Evolutionary conservation across 2,329 filamentous ascomycete genomes (phyloP).

Genomic region (Teratosphaeriaceae sp.): DNA sequence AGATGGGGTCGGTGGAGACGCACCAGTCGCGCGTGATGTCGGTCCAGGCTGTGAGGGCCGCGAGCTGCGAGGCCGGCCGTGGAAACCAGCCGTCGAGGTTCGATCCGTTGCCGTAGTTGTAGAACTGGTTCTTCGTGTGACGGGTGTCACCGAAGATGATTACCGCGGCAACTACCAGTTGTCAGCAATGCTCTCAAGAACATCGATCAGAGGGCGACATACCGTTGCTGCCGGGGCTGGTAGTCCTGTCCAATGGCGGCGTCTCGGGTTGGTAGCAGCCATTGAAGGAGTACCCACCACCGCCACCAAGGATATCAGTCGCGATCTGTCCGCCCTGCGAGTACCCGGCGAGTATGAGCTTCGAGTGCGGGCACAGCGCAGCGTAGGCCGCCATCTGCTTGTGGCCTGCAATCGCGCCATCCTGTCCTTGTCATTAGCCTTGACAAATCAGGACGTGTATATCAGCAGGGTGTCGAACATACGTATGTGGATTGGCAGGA

Average conservation of each 20-base stretch:
- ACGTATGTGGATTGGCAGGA: slow-evolving; percentile 15
- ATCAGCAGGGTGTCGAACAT: no score
- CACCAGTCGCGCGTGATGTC: slow-evolving; percentile 28
- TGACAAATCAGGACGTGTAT: no score
- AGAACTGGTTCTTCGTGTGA: slow-evolving; percentile 13
- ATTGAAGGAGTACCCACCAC: slow-evolving; percentile 11
- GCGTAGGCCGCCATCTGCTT: slow-evolving; percentile 13
- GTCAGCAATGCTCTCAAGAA: background rate
- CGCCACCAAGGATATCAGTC: slow-evolving; percentile 14
- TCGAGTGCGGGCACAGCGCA: slow-evolving; percentile 15
- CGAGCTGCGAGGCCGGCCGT: slow-evolving; percentile 8
- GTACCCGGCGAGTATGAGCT: slow-evolving; percentile 16
- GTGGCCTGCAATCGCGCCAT: slow-evolving; percentile 12
- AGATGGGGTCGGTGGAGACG: slow-evolving; percentile 34
- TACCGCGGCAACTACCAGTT: slow-evolving; percentile 11
- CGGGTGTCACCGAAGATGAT: slow-evolving; percentile 14
- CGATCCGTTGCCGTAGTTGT: slow-evolving; percentile 16
- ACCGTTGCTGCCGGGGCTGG: slow-evolving; percentile 12
- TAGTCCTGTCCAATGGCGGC: slow-evolving; percentile 9
- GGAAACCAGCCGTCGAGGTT: slow-evolving; percentile 13
- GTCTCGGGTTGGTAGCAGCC: slow-evolving; percentile 13
- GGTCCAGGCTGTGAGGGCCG: slow-evolving; percentile 8
- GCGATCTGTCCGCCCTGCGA: slow-evolving; percentile 16
- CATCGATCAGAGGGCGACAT: background rate
- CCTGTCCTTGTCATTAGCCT: no score